Base-by-base conservation (phyloP, 441 rosid species). In the Populus tomentosa region DNA sequence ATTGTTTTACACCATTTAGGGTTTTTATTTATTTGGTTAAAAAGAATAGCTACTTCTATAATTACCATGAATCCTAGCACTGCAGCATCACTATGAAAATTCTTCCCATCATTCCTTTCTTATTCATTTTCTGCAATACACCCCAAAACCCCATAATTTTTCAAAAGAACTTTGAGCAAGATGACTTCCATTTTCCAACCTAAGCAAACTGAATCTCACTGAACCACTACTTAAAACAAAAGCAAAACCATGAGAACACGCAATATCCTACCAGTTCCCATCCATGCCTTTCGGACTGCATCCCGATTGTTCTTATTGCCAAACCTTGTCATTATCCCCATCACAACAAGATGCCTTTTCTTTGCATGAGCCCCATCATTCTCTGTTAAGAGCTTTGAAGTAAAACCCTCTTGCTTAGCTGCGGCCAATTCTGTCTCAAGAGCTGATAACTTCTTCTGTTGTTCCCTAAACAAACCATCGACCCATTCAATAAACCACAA, bases 241-340 rank as follows among this genome's bases (percentile, higher is more conserved):
- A 72, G 32, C 16, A 7, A 75, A 40, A 61, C 38, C 56, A 72
- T 64, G 61, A 63, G 69, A 36, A 72, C 10, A 14, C 33, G 24
- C 1, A 56, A 79, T 40, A 70, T 71, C 74, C 8, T 88, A 95
- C 99, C 99, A 23, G 87, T 89, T 82, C 95, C 97, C 97, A 94
- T 92, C 99, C 99, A 94, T 40, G 99, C 97, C 85, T 90, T 93
- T 36, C 98, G 92, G 66, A 96, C 82, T 10, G 98, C 98, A 78
- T 94, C 90, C 75, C 99, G 87, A 69, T 90, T 94, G 84, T 94
- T 91, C 81, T 82, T 89, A 78, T 86, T 88, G 73, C 91, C 95
- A 79, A 92, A 94, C 69, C 46, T 83, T 7, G 99, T 92, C 73
- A 92, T 69, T 75, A 96, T 84, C 73, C 98, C 99, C 18, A 92